Evolutionary conservation across 177 flowering plant genomes (phyloP), one percentile per base, ranked within the genome.

Genomic region (Vitis hybrid): DNA sequence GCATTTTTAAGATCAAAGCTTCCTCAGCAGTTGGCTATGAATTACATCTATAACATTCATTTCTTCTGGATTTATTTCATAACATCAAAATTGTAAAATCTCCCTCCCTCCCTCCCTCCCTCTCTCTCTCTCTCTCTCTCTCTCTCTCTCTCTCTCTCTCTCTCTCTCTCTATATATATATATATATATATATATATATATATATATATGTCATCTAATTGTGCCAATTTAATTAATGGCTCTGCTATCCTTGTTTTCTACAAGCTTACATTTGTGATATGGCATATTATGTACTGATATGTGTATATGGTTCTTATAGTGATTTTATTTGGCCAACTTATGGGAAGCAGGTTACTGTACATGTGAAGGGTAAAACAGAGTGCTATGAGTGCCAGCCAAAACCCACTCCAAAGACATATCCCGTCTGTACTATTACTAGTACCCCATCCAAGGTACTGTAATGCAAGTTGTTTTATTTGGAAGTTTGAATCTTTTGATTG

Each of bases 361-460:
- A 93, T 80, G 75, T 93, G 59, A 96, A 96, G 86, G 94, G 94
- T 58, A 86, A 73, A 83, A 89, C 98, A 64, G 98, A 92, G 75
- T 96, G 99, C 83, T 96, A 93, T 64, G 99, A 96, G 72, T 96
- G 99, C 81, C 88, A 93, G 69, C 91, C 97, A 62, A 96, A 93
- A 79, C 97, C 95, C 18, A 85, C 95, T 49, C 99, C 99, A 52
- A 96, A 93, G 75, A 82, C 93, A 49, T 96, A 93, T 77, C 99
- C 99, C 57, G 99, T 96, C 48, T 96, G 99, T 83, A 96, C 99
- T 27, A 96, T 96, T 70, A 96, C 99, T n/a, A 96, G 94, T 78
- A 96, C 99, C 76, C 98, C 99, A 13, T 89, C 98, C 57, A 96
- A 96, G 98, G 99, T 94, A 79, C 49, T 51, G 56, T 30, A 40